Evolutionary conservation across 345 rosid genomes (phyloP).

Genomic region (Geranium rotundifolium): DNA sequence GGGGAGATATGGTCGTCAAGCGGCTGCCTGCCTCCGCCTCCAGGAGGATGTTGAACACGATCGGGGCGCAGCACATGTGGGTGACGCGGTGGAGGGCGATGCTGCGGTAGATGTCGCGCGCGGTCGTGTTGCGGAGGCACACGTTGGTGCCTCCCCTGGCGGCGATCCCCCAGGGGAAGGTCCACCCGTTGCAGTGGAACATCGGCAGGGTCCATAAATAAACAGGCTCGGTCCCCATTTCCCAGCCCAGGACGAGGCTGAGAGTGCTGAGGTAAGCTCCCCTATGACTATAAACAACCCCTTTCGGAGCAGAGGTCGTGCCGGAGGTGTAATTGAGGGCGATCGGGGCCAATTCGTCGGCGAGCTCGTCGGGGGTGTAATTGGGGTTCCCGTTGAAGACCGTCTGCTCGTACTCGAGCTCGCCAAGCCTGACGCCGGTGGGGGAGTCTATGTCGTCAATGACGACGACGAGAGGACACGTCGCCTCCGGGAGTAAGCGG

Average conservation of each 20-base stretch:
- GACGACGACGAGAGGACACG: slow-evolving; percentile 31
- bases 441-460: slow-evolving; percentile 47
- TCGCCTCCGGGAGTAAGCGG: slow-evolving; percentile 11
- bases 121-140: slow-evolving; percentile 54
- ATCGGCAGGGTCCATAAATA: slow-evolving; percentile 77
- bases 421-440: slow-evolving; percentile 30
- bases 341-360: slow-evolving; percentile 61
- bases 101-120: slow-evolving; percentile 34
- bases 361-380: slow-evolving; percentile 13
- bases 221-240: slow-evolving; percentile 55
- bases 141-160: slow-evolving; percentile 71
- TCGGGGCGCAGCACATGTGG: slow-evolving; percentile 74
- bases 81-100: slow-evolving; percentile 47
- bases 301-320: slow-evolving; percentile 61
- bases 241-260: slow-evolving; percentile 47
- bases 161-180: slow-evolving; percentile 62
- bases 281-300: slow-evolving; percentile 68
- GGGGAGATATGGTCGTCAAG: slow-evolving; percentile 16
- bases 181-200: slow-evolving; percentile 86
- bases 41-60: slow-evolving; percentile 52
- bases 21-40: slow-evolving; percentile 33
- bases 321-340: slow-evolving; percentile 67
- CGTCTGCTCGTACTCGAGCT: slow-evolving; percentile 50
- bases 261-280: slow-evolving; percentile 62
- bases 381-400: slow-evolving; percentile 27